Percentiles rank a stretch among this genome's conserved stretches.
Evolutionary conservation across 176 grass and related monocot genomes (phyloP).

Genomic region (Musa troglodytarum): DNA sequence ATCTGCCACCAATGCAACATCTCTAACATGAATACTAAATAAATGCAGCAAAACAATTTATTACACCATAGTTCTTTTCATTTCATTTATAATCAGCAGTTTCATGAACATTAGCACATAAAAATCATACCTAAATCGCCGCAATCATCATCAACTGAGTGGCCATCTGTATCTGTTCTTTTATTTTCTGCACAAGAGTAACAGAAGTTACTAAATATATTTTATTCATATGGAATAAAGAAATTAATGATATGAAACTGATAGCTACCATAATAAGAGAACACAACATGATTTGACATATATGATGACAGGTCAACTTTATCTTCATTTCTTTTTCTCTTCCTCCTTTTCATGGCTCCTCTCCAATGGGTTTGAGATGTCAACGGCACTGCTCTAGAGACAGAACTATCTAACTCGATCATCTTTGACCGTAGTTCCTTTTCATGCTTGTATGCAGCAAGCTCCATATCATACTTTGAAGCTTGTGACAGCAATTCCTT

Average conservation of each 20-base stretch:
- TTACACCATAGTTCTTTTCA: slow-evolving; percentile 4
- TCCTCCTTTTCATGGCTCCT: slow-evolving; percentile 74
- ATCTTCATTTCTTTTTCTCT: slow-evolving; percentile 64
- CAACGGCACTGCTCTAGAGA: slow-evolving; percentile 70
- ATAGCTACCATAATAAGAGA: slow-evolving; percentile 80
- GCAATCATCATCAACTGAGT: slow-evolving; percentile 64
- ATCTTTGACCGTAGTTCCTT: slow-evolving; percentile 88
- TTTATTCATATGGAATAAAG: neutral
- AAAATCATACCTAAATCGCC: slow-evolving; percentile 39
- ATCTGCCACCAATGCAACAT: neutral
- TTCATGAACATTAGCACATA: slow-evolving; percentile 5
- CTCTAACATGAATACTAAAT: slow-evolving; percentile 7
- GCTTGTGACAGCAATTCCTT: slow-evolving; percentile 71
- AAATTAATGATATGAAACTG: slow-evolving; percentile 15
- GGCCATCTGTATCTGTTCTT: slow-evolving; percentile 58
- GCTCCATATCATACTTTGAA: slow-evolving; percentile 72
- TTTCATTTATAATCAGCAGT: slow-evolving; percentile 1
- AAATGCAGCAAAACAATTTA: slow-evolving; percentile 8
- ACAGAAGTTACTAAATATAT: slow-evolving; percentile 6
- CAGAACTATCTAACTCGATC: slow-evolving; percentile 79
- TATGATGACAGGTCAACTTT: slow-evolving; percentile 46
- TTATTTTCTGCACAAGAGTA: slow-evolving; percentile 44
- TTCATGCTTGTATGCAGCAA: slow-evolving; percentile 63
- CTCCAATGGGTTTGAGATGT: slow-evolving; percentile 44
- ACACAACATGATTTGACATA: slow-evolving; percentile 53